Conservation (phyloP, 2,329 filamentous ascomycete species). For the Aschersonia sp. region DNA sequence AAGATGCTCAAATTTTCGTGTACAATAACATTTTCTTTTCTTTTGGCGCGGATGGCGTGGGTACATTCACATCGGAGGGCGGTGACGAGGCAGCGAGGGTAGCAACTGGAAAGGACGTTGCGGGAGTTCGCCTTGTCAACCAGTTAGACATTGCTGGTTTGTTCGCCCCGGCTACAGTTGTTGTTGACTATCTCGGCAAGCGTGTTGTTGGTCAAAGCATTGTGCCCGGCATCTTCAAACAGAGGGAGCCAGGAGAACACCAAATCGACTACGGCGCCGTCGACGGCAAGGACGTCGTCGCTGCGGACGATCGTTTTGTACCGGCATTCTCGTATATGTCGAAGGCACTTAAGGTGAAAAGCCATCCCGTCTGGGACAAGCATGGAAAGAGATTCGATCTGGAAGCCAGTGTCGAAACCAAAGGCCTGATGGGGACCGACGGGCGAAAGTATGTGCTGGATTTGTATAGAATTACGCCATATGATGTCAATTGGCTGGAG, state of each 20-base stretch:
- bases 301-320: constrained; percentile 75
- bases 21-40: constrained; percentile 99
- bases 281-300: constrained; percentile 90
- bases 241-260: constrained; percentile 91
- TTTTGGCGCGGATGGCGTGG: constrained; percentile 91
- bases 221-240: constrained; percentile 97
- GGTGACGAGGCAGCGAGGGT: constrained; percentile 93
- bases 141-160: constrained; percentile 90
- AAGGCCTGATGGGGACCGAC: constrained; percentile 92
- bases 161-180: constrained; percentile 89
- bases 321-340: constrained; percentile 81
- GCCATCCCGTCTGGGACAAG: constrained; percentile 96
- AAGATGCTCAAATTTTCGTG: constrained; percentile 94
- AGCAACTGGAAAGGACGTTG: constrained; percentile 91
- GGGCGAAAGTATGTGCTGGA: constrained; percentile 96
- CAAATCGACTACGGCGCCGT: constrained; percentile 98
- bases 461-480: constrained; percentile 81
- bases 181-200: constrained; percentile 94
- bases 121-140: constrained; percentile 88
- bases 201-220: constrained; percentile 96
- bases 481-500: constrained; percentile 86
- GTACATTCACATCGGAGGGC: constrained; percentile 91
- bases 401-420: constrained; percentile 93
- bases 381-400: constrained; percentile 79
- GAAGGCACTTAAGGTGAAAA: constrained; percentile 80